Conservation (phyloP, 148 eudicot species). For the Polygonum aviculare region DNA sequence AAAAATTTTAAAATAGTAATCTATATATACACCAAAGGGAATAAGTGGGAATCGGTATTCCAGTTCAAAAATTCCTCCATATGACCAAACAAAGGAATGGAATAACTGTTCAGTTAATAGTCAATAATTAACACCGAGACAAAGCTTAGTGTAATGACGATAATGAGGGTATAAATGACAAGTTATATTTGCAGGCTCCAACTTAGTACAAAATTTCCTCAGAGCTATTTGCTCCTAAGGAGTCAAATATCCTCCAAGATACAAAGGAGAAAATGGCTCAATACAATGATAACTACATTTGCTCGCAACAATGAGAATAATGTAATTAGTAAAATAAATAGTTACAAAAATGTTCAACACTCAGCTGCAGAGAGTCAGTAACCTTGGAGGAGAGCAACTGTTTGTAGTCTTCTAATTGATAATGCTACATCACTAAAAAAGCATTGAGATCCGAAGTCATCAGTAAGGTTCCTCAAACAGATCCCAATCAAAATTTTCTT, state of each 20-base stretch:
- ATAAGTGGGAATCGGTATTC: neutral
- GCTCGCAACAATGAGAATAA: neutral
- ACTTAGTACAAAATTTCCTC: neutral
- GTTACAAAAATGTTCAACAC: neutral
- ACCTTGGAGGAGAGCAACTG: neutral
- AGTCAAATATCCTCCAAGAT: neutral
- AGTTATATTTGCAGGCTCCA: neutral
- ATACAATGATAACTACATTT: neutral
- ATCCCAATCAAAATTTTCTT: neutral
- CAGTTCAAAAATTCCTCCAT: neutral
- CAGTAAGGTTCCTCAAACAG: neutral
- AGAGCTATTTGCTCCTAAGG: neutral
- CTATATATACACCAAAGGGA: neutral
- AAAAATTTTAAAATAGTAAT: neutral
- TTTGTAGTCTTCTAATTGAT: neutral
- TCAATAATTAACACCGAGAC: neutral
- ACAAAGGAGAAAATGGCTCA: neutral
- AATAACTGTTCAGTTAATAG: neutral
- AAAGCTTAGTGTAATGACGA: neutral
- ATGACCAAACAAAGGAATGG: neutral
- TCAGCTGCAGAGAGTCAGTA: neutral
- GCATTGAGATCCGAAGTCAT: neutral
- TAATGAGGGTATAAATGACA: neutral
- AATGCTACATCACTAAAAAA: neutral
- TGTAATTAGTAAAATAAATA: neutral